phyloP scores from a whole-genome alignment of 2,329 filamentous ascomycete species.

The Lachnellula suecica region DNA sequence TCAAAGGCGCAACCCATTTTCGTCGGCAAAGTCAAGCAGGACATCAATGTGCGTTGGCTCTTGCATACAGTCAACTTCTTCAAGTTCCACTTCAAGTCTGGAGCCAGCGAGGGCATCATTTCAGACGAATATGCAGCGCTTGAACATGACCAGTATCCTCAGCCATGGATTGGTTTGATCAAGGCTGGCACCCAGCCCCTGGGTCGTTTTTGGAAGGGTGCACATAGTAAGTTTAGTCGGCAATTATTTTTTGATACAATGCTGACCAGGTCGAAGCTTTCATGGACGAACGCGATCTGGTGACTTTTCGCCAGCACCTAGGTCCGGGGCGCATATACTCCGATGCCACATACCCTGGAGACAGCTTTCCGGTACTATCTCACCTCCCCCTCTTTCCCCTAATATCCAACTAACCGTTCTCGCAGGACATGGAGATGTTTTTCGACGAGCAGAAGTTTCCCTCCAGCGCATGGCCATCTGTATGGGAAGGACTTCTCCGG shows the following conservation, averaged over 20 bases:
- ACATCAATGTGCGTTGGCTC: constrained; percentile 45
- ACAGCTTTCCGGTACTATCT: constrained; percentile 24
- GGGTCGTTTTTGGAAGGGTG: constrained; percentile 48
- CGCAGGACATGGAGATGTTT: constrained; percentile 29
- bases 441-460: constrained; percentile 22
- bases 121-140: constrained; percentile 36
- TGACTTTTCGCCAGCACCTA: constrained; percentile 16
- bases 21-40: constrained; percentile 32
- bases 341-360: constrained; percentile 19
- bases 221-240: constrained; percentile 37
- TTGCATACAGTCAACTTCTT: constrained; percentile 53
- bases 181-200: constrained; percentile 35
- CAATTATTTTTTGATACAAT: not conserved
- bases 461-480: constrained; percentile 19
- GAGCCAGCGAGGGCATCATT: constrained; percentile 36
- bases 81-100: constrained; percentile 45
- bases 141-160: constrained; percentile 37
- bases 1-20: constrained; percentile 39
- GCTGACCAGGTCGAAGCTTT: constrained; percentile 19
- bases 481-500: constrained; percentile 21
- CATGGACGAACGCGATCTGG: constrained; percentile 19
- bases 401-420: not conserved
- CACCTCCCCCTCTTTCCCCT: not conserved
- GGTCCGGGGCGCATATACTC: constrained; percentile 11
- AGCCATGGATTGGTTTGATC: constrained; percentile 40